These are phyloP conservation scores for Remersonia thermophila DNA, from an alignment of 2,329 filamentous ascomycete genomes.

Conservation along the genomic window DNA sequence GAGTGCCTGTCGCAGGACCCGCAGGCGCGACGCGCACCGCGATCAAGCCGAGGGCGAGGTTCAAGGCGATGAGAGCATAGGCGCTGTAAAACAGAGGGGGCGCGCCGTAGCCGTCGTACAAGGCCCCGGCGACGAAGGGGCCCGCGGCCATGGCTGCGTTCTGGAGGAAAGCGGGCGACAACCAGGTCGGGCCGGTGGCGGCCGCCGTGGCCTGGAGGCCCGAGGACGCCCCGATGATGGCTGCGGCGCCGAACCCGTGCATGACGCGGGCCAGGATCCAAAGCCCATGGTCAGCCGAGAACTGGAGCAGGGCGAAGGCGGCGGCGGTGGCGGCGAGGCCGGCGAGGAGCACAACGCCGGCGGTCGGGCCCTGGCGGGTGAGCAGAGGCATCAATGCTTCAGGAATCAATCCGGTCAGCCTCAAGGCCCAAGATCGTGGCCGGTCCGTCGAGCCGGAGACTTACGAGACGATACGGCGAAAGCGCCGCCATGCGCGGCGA, in stretches of 20 bases:
- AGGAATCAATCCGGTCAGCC: too few relatives aligned
- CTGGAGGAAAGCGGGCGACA: constrained; percentile 13
- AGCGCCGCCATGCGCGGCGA: constrained; percentile 16
- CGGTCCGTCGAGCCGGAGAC: too few relatives aligned
- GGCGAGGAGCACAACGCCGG: constrained; percentile 8
- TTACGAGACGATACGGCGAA: constrained; percentile 15
- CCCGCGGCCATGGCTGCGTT: constrained; percentile 12
- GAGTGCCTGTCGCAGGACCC: too few relatives aligned
- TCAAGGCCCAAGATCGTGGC: too few relatives aligned
- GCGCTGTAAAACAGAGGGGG: constrained; percentile 13
- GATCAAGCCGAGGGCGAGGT: constrained; percentile 6
- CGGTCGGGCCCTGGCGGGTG: constrained; percentile 5
- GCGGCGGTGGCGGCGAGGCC: constrained; percentile 10
- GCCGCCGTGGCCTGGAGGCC: constrained; percentile 8
- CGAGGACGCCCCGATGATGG: constrained; percentile 10
- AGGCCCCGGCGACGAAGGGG: constrained; percentile 8
- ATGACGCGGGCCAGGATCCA: constrained; percentile 14
- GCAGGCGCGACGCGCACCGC: not conserved
- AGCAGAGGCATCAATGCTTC: constrained; percentile 15
- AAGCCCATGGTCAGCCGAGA: constrained; percentile 4
- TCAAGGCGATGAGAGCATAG: constrained; percentile 11
- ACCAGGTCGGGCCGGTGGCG: constrained; percentile 1
- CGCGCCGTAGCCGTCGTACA: constrained; percentile 8
- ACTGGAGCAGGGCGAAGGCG: constrained; percentile 13
- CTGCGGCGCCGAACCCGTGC: constrained; percentile 13